Conservation (phyloP, 495 filamentous ascomycete genomes). For the Penicillium fimorum region DNA sequence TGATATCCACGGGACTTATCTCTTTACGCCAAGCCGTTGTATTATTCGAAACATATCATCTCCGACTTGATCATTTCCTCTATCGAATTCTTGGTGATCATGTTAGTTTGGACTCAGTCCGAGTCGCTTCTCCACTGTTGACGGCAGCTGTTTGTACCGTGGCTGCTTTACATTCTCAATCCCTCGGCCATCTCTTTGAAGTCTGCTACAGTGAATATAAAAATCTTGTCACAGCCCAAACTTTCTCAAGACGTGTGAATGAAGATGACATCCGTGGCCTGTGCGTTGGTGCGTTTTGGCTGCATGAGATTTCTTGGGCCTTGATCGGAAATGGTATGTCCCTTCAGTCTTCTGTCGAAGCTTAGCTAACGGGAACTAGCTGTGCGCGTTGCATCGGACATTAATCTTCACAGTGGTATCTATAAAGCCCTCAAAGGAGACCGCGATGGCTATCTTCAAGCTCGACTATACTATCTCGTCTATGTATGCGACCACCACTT, state of each 20-base stretch:
- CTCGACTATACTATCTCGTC: slow-evolving; percentile 36
- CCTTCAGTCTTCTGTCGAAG: not conserved
- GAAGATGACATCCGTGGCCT: slow-evolving; percentile 34
- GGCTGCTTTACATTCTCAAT: slow-evolving; percentile 30
- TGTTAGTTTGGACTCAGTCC: slow-evolving; percentile 25
- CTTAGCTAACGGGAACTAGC: slow-evolving; percentile 21
- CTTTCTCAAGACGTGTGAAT: slow-evolving; percentile 22
- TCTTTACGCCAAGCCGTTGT: slow-evolving; percentile 22
- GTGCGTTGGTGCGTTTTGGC: slow-evolving; percentile 40
- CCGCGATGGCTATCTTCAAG: slow-evolving; percentile 27
- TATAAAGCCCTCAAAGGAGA: slow-evolving; percentile 30
- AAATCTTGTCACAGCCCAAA: slow-evolving; percentile 18
- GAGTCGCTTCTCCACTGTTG: slow-evolving; percentile 29
- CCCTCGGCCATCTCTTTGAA: slow-evolving; percentile 29
- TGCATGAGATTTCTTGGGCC: slow-evolving; percentile 35
- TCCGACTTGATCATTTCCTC: slow-evolving; percentile 37
- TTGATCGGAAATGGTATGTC: slow-evolving; percentile 29
- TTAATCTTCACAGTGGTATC: slow-evolving; percentile 34
- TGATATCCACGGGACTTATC: slow-evolving; percentile 24
- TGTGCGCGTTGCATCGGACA: slow-evolving; percentile 30
- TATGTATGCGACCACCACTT: slow-evolving; percentile 42
- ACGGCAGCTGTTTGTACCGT: slow-evolving; percentile 35
- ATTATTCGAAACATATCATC: slow-evolving; percentile 31
- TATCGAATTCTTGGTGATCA: slow-evolving; percentile 37
- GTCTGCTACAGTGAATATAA: slow-evolving; percentile 31